Evolutionary conservation across 1,284 basidiomycete species (phyloP).

Genomic region (Cryptococcus neoformans): DNA sequence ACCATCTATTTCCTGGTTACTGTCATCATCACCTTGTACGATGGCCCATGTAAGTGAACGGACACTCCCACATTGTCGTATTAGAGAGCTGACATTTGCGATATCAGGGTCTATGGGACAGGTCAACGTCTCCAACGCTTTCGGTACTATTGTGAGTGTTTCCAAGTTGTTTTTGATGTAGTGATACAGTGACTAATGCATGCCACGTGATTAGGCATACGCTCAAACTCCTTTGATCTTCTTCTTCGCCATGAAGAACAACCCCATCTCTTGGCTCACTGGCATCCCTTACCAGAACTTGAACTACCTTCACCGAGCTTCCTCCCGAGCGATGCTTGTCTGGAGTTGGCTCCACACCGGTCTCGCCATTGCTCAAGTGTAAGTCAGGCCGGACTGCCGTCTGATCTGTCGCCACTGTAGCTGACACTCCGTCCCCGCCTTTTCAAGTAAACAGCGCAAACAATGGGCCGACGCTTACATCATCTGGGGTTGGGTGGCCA

Average conservation of each 20-base stretch:
- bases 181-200: too few relatives aligned
- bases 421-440: too few relatives aligned
- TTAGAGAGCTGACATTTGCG: not conserved
- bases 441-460: too few relatives aligned
- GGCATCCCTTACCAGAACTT: constrained; percentile 50
- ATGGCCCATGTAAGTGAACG: not conserved
- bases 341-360: not conserved
- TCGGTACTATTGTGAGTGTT: not conserved
- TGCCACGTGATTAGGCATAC: too few relatives aligned
- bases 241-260: constrained; percentile 47
- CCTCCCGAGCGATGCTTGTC: not conserved
- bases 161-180: too few relatives aligned
- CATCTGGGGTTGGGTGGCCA: not conserved
- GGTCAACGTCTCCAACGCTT: too few relatives aligned
- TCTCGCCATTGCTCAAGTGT: not conserved
- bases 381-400: not conserved
- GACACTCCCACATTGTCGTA: too few relatives aligned
- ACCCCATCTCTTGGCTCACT: constrained; percentile 36
- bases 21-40: not conserved
- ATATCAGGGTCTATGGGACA: too few relatives aligned
- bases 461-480: not conserved
- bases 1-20: not conserved
- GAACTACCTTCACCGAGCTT: constrained; percentile 49
- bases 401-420: too few relatives aligned
- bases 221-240: constrained; percentile 44